Percentiles rank a stretch among this genome's conserved stretches.
phyloP scores from a whole-genome alignment of 352 stramenopile species.

The Phytophthora hybrid region DNA sequence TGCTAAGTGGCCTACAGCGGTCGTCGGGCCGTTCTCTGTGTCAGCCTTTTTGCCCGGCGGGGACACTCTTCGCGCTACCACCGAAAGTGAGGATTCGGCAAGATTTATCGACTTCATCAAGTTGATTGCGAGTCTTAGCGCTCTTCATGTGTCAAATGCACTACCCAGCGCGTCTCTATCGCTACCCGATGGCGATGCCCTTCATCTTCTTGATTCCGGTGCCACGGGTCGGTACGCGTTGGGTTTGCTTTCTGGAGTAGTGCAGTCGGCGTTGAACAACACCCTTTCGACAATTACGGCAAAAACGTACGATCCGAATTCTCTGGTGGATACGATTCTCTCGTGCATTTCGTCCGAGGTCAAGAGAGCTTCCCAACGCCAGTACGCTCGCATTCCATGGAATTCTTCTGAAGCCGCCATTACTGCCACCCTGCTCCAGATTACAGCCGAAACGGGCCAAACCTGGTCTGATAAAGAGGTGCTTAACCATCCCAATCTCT shows the following conservation, averaged over 20 bases:
- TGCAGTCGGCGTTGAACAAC: conserved; percentile 55
- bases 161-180: conserved; percentile 35
- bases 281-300: conserved; percentile 38
- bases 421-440: conserved; percentile 74
- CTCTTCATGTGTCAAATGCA: conserved; percentile 47
- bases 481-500: conserved; percentile 85
- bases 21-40: conserved; percentile 68
- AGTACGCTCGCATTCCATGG: conserved; percentile 88
- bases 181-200: conserved; percentile 50
- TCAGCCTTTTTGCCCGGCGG: conserved; percentile 48
- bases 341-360: conserved; percentile 72
- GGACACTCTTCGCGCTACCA: conserved; percentile 2
- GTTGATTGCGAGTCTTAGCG: conserved; percentile 77
- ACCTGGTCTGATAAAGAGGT: conserved; percentile 87
- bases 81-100: conserved; percentile 47
- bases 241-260: conserved; percentile 55
- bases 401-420: conserved; percentile 76
- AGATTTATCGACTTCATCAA: conserved; percentile 89
- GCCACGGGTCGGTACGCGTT: conserved; percentile 67
- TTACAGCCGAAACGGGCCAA: conserved; percentile 71
- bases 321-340: conserved; percentile 66
- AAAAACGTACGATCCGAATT: conserved; percentile 31
- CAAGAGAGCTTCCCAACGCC: conserved; percentile 68
- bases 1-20: conserved; percentile 73
- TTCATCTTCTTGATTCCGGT: conserved; percentile 65